phyloP scores from a whole-genome alignment of 345 rosid species.

The Syzygium aromaticum region DNA sequence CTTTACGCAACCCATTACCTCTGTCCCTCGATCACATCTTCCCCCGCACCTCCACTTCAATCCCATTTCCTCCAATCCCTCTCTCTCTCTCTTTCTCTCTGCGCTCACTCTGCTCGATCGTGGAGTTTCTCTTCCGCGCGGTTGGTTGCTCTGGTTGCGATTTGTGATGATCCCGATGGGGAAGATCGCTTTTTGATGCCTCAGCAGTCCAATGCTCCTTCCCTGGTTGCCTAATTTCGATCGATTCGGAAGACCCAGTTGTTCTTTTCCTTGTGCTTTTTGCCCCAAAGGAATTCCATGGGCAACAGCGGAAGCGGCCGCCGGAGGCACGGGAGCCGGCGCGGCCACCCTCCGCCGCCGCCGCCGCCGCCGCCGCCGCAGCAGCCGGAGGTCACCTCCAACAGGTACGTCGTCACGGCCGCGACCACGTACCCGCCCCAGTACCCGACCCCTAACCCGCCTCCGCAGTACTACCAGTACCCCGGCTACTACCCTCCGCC shows the following conservation, averaged over 20 bases:
- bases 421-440: slow-evolving; percentile 80
- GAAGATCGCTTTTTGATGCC: not conserved
- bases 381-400: slow-evolving; percentile 46
- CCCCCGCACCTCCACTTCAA: not conserved
- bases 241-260: not conserved
- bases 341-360: slow-evolving; percentile 34
- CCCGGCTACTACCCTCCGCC: slow-evolving; percentile 57
- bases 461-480: slow-evolving; percentile 47
- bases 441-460: slow-evolving; percentile 39
- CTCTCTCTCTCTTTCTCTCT: not conserved
- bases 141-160: not conserved
- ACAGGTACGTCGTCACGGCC: slow-evolving; percentile 72
- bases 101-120: not conserved
- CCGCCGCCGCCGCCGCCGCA: slow-evolving; percentile 50
- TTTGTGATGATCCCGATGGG: not conserved
- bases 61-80: not conserved
- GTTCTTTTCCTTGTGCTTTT: not conserved
- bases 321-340: slow-evolving; percentile 43
- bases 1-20: slow-evolving; percentile 1
- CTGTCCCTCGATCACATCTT: not conserved
- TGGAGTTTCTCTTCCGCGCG: not conserved
- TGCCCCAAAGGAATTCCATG: slow-evolving; percentile 14
- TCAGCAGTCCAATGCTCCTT: not conserved
- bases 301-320: slow-evolving; percentile 57
- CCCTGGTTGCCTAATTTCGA: not conserved